These are phyloP conservation scores for Alopecurus myosuroides DNA, from an alignment of 176 grass and related monocot species.

Conservation along the genomic window DNA sequence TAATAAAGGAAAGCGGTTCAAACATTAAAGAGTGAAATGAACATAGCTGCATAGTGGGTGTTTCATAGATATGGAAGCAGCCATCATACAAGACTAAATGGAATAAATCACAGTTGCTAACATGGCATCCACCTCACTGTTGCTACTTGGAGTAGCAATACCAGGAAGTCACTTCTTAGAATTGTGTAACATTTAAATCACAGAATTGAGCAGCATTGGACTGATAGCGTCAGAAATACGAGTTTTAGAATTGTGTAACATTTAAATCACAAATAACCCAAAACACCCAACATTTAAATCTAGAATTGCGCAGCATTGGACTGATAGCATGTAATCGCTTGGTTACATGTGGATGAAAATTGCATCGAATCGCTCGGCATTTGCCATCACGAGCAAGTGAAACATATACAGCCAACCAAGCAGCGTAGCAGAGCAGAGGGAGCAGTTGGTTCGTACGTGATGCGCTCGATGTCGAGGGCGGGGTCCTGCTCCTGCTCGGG, in stretches of 20 bases:
- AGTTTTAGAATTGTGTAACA: no score
- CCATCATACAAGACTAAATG: neutral
- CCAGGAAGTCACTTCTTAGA: no score
- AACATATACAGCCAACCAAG: no score
- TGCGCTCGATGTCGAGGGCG: constrained; percentile 69
- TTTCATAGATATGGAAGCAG: no score
- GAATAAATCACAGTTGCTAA: neutral
- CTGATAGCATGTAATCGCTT: neutral
- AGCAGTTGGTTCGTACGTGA: constrained; percentile 54
- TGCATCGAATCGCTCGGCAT: neutral
- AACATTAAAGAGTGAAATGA: neutral
- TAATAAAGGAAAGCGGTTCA: constrained; percentile 22
- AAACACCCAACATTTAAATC: no score
- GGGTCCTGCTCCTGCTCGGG: constrained; percentile 60
- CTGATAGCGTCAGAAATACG: no score
- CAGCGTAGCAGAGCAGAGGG: neutral
- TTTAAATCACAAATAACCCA: neutral
- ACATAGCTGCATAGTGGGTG: neutral
- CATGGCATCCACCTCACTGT: no score
- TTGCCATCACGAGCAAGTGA: no score
- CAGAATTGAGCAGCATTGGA: no score
- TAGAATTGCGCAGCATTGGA: no score
- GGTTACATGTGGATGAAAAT: neutral
- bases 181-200: no score
- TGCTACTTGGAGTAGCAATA: no score